Base-by-base conservation (phyloP, 768 basidiomycete genomes). In the Boletellus emodensis region DNA sequence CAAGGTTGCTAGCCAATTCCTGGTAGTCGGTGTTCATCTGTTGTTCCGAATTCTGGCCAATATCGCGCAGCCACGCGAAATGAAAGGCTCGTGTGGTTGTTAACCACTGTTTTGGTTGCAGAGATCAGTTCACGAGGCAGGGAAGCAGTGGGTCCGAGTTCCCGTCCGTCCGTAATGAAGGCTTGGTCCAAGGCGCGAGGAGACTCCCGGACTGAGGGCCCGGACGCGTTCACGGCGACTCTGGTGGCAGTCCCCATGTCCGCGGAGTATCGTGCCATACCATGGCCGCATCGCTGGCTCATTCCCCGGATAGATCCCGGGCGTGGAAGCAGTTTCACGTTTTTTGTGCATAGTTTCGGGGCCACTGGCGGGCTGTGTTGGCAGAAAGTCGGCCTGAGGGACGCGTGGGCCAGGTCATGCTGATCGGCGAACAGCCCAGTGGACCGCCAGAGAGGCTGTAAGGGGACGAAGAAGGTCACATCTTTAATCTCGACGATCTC, bases 161-260 rank as follows among this genome's bases (percentile, higher is more conserved):
- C 40, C 46, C 61, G 55, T 44, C 33, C 49, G 36, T 56, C 56
- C 61, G 64, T 46, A 56, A 54, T 57, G 60, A 59, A 64, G n/a
- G 15, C 48, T 54, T 43, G 51, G 60, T 44, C 34, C 37, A 51
- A 36, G 48, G 45, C 52, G 39, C 39, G 45, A 44, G 17, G 40
- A 48, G 44, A 55, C 40, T 48, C 42, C 43, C 47, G 46, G 51
- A 37, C 20, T 40, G 45, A 57, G 54, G 57, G 58, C 50, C 48
- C 42, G 36, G 33, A 34, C 53, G 49, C 35, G 51, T 55, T 53
- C 47, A 52, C 52, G 51, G 61, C 43, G 54, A 32, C 35, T 48
- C 32, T 48, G 32, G 44, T 30, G 28, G 37, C 49, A 40, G 47
- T 7, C 14, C 12, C 44, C 42, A 65, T 59, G 62, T 66, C 64